Base-by-base conservation (phyloP, 352 stramenopile species). In the Globisporangium paddicum region DNA sequence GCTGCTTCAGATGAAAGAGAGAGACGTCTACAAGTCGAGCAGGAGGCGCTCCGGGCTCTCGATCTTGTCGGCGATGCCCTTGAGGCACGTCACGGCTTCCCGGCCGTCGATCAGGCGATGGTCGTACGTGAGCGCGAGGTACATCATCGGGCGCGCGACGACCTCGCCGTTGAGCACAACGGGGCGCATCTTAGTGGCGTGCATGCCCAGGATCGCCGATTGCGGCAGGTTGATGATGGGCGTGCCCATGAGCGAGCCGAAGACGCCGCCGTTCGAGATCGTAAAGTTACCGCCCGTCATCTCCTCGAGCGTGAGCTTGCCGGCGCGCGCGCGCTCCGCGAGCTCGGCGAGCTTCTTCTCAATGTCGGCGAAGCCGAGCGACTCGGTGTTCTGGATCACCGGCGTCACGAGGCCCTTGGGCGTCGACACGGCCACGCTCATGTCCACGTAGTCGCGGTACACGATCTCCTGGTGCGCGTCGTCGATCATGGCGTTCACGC, bases 381-480 rank as follows among this genome's bases (percentile, higher is more conserved):
- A 88, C 72, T 99, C 96, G 5, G 96, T 95, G 71, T 99, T 99
- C 64, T 97, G 82, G 58, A 99, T 81, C 21, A 99, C 96, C n/a
- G 97, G 97, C 42, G 98, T 96, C n/a, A 99, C 96, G 49, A 99
- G 80, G 55, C 97, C 92, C 48, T 50, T 50, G 11, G 18, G 90
- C 26, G 97, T 96, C 49, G 84, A 96, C 7, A 97, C 96, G 10
- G 99, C 96, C 6, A 99, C 95, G 37, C 95, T 98, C 60, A 99
- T 97, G 80, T 99, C 97, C 42, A 95, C 93, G 67, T 98, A 99
- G 56, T 99, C 95, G 63, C 97, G 95, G 82, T 99, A 99, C 18
- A 99, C 95, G 55, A 99, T 98, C 73, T 99, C 97, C 65, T 99
- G n/a, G n/a, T n/a, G n/a, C n/a, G n/a, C n/a, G n/a, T n/a, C n/a